These are phyloP conservation scores for Vigna trinervia DNA, from an alignment of 306 rosid species.

Conservation along the genomic window DNA sequence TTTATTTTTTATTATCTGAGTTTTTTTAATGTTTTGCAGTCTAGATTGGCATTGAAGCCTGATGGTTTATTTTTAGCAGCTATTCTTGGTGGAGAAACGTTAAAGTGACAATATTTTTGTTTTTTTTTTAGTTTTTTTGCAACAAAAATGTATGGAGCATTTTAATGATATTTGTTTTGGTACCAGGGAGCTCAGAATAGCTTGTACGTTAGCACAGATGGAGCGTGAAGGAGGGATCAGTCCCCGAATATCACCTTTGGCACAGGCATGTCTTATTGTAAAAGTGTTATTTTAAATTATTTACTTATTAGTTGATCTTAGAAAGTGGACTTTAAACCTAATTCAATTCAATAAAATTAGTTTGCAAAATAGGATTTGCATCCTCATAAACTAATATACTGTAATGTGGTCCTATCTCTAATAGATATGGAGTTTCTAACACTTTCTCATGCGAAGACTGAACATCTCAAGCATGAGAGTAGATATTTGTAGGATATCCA, in stretches of 20 bases:
- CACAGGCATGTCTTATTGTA: constrained; percentile 66
- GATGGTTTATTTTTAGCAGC: constrained; percentile 96
- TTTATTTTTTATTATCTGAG: constrained; percentile 28
- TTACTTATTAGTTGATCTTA: not conserved
- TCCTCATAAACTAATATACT: too few relatives aligned
- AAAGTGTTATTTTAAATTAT: not conserved
- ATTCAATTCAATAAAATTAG: too few relatives aligned
- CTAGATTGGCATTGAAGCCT: constrained; percentile 91
- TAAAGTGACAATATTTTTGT: constrained; percentile 55
- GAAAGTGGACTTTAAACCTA: too few relatives aligned
- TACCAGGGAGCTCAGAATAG: constrained; percentile 91
- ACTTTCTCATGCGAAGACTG: too few relatives aligned
- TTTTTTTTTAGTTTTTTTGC: constrained; percentile 23
- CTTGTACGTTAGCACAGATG: constrained; percentile 98
- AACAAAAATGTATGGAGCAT: constrained; percentile 37
- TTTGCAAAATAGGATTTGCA: too few relatives aligned
- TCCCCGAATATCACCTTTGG: constrained; percentile 93
- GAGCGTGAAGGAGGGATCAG: constrained; percentile 99
- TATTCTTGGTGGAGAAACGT: constrained; percentile 95
- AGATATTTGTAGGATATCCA: too few relatives aligned
- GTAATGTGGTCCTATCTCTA: too few relatives aligned
- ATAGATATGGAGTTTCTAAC: too few relatives aligned
- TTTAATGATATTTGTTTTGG: constrained; percentile 42
- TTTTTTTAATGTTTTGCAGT: constrained; percentile 59
- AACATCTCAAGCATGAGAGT: too few relatives aligned